phyloP scores from a whole-genome alignment of 371 early-diverging fungal genomes.

The Mucor saturninus region DNA sequence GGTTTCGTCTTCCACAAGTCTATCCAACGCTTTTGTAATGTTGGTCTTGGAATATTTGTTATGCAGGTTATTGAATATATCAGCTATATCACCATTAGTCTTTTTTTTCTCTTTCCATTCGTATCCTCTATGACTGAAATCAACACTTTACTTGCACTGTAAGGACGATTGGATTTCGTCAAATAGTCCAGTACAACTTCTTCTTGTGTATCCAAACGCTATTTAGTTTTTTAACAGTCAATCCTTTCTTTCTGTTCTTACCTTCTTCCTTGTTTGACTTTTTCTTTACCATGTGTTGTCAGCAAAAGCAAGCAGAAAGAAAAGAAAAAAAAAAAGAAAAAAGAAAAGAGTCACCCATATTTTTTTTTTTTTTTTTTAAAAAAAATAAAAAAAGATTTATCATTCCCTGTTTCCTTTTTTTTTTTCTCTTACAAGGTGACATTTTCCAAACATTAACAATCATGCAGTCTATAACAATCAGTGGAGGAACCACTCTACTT shows the following conservation, averaged over 20 bases:
- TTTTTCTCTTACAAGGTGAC: neutral
- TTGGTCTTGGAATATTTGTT: constrained; percentile 22
- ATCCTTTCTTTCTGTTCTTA: too few relatives aligned
- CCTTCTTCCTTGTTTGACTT: constrained; percentile 23
- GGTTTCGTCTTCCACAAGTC: constrained; percentile 15
- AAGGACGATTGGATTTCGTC: constrained; percentile 29
- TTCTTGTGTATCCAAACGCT: too few relatives aligned
- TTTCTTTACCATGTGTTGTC: constrained; percentile 18
- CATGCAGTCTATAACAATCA: neutral
- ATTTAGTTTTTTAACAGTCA: too few relatives aligned
- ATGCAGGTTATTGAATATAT: constrained; percentile 34
- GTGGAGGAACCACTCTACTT: constrained; percentile 13
- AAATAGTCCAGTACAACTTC: constrained; percentile 25
- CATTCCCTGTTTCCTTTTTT: neutral
- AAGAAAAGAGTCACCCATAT: constrained; percentile 1
- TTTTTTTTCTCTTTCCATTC: neutral
- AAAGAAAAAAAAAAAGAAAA: neutral
- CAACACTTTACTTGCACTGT: constrained; percentile 34
- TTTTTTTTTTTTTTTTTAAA: neutral
- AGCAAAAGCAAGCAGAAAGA: neutral
- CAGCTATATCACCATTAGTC: constrained; percentile 23
- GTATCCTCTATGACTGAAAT: too few relatives aligned
- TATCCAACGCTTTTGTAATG: constrained; percentile 20
- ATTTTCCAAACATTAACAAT: neutral
- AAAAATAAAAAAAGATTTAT: too few relatives aligned